Conservation (phyloP, 73 alveolate genomes). For the Paramecium octaurelia region DNA sequence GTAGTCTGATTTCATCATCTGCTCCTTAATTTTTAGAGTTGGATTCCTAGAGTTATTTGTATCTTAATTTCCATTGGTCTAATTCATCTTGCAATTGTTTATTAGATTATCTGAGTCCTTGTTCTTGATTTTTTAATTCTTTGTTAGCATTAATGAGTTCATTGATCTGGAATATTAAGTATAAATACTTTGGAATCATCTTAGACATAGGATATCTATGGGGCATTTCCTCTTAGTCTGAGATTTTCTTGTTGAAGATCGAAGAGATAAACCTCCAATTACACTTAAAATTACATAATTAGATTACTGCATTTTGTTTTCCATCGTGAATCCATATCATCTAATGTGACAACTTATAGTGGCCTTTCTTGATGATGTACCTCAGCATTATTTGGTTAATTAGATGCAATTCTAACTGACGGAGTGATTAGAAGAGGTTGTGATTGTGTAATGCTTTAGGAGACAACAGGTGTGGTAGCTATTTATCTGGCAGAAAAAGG, state of each 20-base stretch:
- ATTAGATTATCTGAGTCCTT: neutral
- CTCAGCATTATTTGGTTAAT: neutral
- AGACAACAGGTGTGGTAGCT: neutral
- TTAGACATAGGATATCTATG: neutral
- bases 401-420: neutral
- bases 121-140: neutral
- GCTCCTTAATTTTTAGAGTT: neutral
- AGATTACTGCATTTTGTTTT: neutral
- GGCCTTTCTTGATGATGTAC: conserved; percentile 35
- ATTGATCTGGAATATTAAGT: neutral
- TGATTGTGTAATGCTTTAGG: neutral
- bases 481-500: neutral
- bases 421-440: neutral
- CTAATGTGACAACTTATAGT: neutral
- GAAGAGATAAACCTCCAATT: neutral
- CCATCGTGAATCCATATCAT: conserved; percentile 41
- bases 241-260: neutral
- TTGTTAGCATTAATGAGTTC: neutral
- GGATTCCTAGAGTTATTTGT: neutral
- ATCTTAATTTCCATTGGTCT: conserved; percentile 8
- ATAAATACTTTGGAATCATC: neutral
- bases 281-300: neutral
- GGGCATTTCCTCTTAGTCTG: neutral
- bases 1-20: neutral
- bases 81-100: conserved; percentile 4